These are phyloP conservation scores for Lotmaria passim DNA, from an alignment of 208 protist genomes.

Conservation along the genomic window DNA sequence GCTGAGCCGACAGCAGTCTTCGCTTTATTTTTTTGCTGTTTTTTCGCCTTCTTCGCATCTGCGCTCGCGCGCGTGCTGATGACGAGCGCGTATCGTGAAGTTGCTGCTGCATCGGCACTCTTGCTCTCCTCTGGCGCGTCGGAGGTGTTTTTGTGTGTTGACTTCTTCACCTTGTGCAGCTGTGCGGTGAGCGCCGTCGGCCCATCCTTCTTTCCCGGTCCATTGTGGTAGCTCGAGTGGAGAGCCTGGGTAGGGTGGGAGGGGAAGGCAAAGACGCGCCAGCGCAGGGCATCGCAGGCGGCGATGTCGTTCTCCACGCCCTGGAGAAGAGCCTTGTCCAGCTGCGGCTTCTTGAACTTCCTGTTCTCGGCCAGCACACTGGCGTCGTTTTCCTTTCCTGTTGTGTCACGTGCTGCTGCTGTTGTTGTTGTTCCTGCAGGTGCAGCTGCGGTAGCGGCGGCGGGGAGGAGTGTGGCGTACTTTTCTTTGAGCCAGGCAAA, in stretches of 20 bases:
- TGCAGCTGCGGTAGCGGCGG: neutral
- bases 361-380: neutral
- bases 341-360: constrained; percentile 13
- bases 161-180: constrained; percentile 18
- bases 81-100: constrained; percentile 10
- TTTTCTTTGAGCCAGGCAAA: constrained; percentile 49
- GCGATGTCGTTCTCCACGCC: constrained; percentile 49
- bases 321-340: constrained; percentile 14
- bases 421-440: neutral
- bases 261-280: constrained; percentile 50
- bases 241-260: constrained; percentile 44
- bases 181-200: constrained; percentile 4
- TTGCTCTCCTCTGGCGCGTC: neutral
- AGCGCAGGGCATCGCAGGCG: constrained; percentile 53
- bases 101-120: neutral
- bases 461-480: constrained; percentile 17
- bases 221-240: constrained; percentile 37
- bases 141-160: neutral
- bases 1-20: neutral
- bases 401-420: neutral
- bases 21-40: constrained; percentile 4
- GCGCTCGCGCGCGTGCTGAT: constrained; percentile 17
- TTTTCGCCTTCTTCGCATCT: constrained; percentile 6
- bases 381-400: neutral
- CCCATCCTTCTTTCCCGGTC: constrained; percentile 6